Base-by-base conservation (phyloP, 192 early-diverging fungal genomes). In the Linnemannia zychae region DNA sequence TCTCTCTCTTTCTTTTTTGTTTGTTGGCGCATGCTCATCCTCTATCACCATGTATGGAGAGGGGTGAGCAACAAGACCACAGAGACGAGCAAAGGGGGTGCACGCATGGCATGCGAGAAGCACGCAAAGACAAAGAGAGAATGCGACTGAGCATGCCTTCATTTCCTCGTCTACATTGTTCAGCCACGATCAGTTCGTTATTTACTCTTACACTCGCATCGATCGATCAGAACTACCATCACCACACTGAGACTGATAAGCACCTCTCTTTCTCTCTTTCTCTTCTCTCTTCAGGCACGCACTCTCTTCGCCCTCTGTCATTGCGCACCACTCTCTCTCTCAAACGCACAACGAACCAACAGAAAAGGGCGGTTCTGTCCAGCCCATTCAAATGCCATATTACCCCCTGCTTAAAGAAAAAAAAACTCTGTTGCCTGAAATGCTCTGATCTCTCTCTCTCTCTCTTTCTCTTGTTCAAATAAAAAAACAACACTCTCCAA, bases 11-110 rank as follows among this genome's bases (percentile, higher is more conserved):
- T 53, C 4, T 60, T 7, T 1, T 24, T 28, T 31, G 57, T 31
- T 60, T 60, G 57, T 60, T 60, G 57, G 57, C 24, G 57, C 57
- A 60, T 60, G 57, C 57, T 60, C 57, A 60, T 28, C 57, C 1
- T 60, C 57, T 28, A 31, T 7, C 2, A 28, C 28, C 15, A 63
- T n/a, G 57, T 31, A 31, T 63, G 48, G 9, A 11, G 48, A 49
- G 46, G 46, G 46, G 57, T 28, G 57, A 63, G 57, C 28, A 24
- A 31, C 24, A 31, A 24, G 28, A 31, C 2, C 24, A 9, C 3
- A 63, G 57, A 12, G 13, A 31, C 28, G 57, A 63, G 24, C 4
- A 44, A 44, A 44, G 40, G 40, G 40, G 40, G 9, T 44, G 40
- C 40, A 44, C 40, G 9, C 40, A 44, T n/a, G n/a, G n/a, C n/a